Evolutionary conservation across 1,139 yeast species (phyloP).

Genomic region (Blastobotrys apis): DNA sequence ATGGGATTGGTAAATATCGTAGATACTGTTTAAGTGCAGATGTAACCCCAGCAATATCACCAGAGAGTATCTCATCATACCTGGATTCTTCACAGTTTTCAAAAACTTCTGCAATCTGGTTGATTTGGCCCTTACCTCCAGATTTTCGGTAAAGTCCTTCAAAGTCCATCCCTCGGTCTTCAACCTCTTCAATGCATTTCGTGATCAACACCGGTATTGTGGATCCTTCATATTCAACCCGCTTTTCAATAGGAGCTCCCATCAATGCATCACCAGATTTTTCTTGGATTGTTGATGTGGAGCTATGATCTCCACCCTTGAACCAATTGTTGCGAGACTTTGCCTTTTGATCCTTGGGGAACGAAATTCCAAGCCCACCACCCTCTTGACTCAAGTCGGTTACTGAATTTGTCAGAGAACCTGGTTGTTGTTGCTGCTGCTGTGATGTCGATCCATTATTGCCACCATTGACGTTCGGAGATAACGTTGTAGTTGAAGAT

Average conservation of each 20-base stretch:
- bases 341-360: constrained; percentile 16
- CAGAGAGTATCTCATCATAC: constrained; percentile 45
- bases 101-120: constrained; percentile 44
- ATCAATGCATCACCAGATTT: constrained; percentile 20
- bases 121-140: constrained; percentile 79
- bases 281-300: constrained; percentile 1
- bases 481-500: constrained; percentile 6
- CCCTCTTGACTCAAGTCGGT: constrained; percentile 18
- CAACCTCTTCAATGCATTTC: constrained; percentile 75
- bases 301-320: constrained; percentile 15
- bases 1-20: constrained; percentile 79
- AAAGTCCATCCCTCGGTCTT: constrained; percentile 59
- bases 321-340: constrained; percentile 16
- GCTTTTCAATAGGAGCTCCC: constrained; percentile 28
- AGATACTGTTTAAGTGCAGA: constrained; percentile 83
- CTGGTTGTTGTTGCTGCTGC: constrained; percentile 6
- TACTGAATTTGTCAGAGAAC: constrained; percentile 17
- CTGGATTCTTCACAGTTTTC: constrained; percentile 29
- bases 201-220: constrained; percentile 66
- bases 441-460: constrained; percentile 2
- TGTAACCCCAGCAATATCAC: constrained; percentile 83
- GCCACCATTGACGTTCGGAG: constrained; percentile 1
- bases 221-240: constrained; percentile 53
- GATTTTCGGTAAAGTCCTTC: constrained; percentile 93
- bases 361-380: constrained; percentile 21